phyloP scores from a whole-genome alignment of 169 alveolate genomes.

The Neospora caninum region DNA sequence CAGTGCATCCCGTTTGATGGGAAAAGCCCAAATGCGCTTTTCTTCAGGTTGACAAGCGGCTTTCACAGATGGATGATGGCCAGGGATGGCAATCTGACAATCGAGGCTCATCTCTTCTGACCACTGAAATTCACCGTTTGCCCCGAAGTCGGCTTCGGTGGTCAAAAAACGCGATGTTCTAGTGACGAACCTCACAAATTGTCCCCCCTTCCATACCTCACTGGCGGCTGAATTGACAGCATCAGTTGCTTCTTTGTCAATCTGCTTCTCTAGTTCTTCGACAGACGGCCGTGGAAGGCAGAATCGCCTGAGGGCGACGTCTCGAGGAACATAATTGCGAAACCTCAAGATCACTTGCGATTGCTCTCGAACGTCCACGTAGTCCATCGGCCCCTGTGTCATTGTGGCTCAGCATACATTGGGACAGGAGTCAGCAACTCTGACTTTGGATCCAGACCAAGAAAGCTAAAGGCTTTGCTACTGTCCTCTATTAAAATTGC shows the following conservation, averaged over 20 bases:
- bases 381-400: not conserved
- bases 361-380: not conserved
- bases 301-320: conserved; percentile 65
- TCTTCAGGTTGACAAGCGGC: too few relatives aligned
- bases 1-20: not conserved
- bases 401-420: not conserved
- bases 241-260: conserved; percentile 67
- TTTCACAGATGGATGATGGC: too few relatives aligned
- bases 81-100: too few relatives aligned
- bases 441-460: not conserved
- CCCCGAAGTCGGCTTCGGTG: too few relatives aligned
- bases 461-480: too few relatives aligned
- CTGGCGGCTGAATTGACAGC: conserved; percentile 60
- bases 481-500: too few relatives aligned
- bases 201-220: conserved; percentile 12
- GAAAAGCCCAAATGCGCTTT: not conserved
- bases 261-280: conserved; percentile 71
- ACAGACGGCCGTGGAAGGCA: conserved; percentile 75
- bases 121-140: too few relatives aligned
- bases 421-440: not conserved
- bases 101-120: too few relatives aligned
- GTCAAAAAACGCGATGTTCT: too few relatives aligned
- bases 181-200: too few relatives aligned
- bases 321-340: conserved; percentile 75
- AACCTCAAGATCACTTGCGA: conserved; percentile 26